These are phyloP conservation scores for Dryas octopetala DNA, from an alignment of 306 rosid species.

Conservation along the genomic window DNA sequence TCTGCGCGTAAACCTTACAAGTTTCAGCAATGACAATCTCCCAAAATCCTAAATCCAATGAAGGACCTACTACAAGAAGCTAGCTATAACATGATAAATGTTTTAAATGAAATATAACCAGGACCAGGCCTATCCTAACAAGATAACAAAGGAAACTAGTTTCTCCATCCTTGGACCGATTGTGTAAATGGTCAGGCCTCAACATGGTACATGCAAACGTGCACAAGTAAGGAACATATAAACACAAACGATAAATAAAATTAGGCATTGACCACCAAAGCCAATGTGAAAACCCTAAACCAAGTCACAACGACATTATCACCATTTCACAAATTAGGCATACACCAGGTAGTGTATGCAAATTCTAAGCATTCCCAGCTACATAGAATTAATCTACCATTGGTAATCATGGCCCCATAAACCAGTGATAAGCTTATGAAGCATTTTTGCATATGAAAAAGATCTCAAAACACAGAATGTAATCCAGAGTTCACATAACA, in stretches of 20 bases:
- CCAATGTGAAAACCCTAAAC: background rate
- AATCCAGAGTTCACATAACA: background rate
- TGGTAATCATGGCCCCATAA: no score
- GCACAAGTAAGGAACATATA: background rate
- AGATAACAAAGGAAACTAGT: no score
- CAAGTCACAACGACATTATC: background rate
- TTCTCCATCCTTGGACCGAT: background rate
- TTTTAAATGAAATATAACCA: background rate
- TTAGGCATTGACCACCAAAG: no score
- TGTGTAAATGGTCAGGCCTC: background rate
- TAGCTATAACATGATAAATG: background rate
- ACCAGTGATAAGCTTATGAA: background rate
- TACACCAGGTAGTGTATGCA: background rate
- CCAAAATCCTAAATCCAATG: background rate
- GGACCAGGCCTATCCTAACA: background rate
- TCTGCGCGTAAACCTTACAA: background rate
- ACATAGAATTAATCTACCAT: no score
- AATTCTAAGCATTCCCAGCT: background rate
- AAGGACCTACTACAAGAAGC: background rate
- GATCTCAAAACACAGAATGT: background rate
- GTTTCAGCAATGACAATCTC: background rate
- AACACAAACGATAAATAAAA: background rate
- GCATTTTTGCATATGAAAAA: no score
- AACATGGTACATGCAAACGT: background rate
- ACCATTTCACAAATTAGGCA: background rate